Evolutionary conservation across 2,329 filamentous ascomycete species (phyloP), one percentile per base, ranked within the genome.

Genomic region (Clonostachys sp.): DNA sequence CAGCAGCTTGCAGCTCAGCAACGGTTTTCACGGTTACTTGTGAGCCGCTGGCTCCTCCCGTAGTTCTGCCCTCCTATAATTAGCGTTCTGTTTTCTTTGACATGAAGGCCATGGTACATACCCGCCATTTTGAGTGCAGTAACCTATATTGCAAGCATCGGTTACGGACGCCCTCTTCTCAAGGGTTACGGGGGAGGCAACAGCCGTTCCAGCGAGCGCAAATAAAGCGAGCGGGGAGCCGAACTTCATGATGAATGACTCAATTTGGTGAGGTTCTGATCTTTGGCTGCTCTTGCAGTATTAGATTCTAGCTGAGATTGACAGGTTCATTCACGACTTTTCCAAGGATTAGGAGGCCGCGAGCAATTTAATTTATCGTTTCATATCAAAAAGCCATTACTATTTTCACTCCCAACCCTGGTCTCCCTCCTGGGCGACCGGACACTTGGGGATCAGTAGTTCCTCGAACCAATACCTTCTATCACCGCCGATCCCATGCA

Each of bases 91-190:
- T 36, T 9, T 14, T 6, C 14, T 17, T 10, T 34, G 5, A 34
- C 4, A 46, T 4, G 14, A 34, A 42, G 14, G 16, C n/a, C 20
- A 8, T 35, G 13, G n/a, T 34, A 41, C 45, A 14, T 20, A 47
- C 45, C 61, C 61, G 14, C 60, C 61, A 51, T 67, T 67, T 49
- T 63, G 54, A 3, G 61, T 64, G 48, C 61, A 64, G 53, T 57
- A 64, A 12, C 61, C 61, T 4, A 63, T 52, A 5, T 44, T 53
- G 50, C 61, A 63, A 24, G 78, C 71, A 46, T 80, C 74, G 13
- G 16, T 34, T 14, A 33, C 33, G 33, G 34, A 12, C 13, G 45
- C 45, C 8, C 45, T n/a, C 45, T 46, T 46, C 13, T 40, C 34
- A 13, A 45, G 14, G 30, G 12, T 12, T 2, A 14, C 12, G 12